Percentiles rank a stretch among this genome's conserved stretches.
phyloP scores from a whole-genome alignment of 2,329 filamentous ascomycete genomes.

The Clonostachys solani region DNA sequence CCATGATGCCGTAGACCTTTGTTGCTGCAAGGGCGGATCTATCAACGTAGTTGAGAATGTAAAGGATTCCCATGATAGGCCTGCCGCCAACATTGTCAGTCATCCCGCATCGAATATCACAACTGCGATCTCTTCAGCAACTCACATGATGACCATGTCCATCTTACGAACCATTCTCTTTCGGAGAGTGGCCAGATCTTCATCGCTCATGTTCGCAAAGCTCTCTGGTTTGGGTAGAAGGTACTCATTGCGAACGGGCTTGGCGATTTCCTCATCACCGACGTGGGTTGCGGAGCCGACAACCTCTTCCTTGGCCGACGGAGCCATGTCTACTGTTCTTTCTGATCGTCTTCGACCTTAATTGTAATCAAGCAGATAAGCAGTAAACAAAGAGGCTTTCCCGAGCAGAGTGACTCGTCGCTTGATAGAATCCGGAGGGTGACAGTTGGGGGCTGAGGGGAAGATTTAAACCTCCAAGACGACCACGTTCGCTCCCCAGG shows the following conservation, averaged over 20 bases:
- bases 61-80: slow-evolving; percentile 21
- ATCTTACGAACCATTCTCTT: slow-evolving; percentile 14
- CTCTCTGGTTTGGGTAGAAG: slow-evolving; percentile 8
- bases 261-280: background rate
- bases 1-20: slow-evolving; percentile 31
- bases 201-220: slow-evolving; percentile 6
- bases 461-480: too few relatives aligned
- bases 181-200: slow-evolving; percentile 7
- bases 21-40: slow-evolving; percentile 28
- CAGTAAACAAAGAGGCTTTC: too few relatives aligned
- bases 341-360: too few relatives aligned
- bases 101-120: too few relatives aligned
- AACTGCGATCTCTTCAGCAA: background rate
- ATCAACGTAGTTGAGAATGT: slow-evolving; percentile 33
- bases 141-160: slow-evolving; percentile 11
- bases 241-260: background rate
- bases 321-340: too few relatives aligned
- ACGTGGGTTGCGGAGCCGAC: background rate
- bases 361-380: too few relatives aligned
- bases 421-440: too few relatives aligned
- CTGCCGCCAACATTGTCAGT: slow-evolving; percentile 6
- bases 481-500: too few relatives aligned
- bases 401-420: too few relatives aligned
- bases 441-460: too few relatives aligned
- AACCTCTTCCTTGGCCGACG: too few relatives aligned